Base-by-base conservation (phyloP, 441 rosid genomes). In the Euphorbia schlechtendalii region DNA sequence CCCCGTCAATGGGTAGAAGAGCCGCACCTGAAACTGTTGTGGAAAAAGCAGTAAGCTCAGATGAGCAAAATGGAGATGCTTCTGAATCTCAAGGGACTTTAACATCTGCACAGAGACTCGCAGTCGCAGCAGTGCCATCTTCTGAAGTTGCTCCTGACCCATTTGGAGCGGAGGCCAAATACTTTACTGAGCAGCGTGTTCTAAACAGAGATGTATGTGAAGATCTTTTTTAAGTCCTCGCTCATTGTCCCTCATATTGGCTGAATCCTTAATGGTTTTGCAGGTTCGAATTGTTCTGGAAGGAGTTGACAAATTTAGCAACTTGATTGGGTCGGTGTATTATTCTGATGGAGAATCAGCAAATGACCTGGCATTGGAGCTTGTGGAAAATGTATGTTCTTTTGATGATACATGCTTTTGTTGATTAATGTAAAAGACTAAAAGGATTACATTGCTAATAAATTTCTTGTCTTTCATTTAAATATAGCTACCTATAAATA, bases 231-330 rank as follows among this genome's bases (percentile, higher is more conserved):
- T 32, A 49, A 70, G 55, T 36, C 36, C 68, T 49, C 66, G 58
- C 58, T 15, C 15, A 25, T 28, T 20, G 56, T 56, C 58, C 69
- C 38, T 40, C 20, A 46, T 74, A 21, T 45, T 28, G 15, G 30
- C 76, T 74, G 69, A 80, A 46, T 63, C 71, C 53, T 62, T 43
- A 56, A 66, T 74, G 77, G 63, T 71, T 76, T 61, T 73, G 48
- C 68, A 95, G 99, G 97, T 95, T 32, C 97, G 99, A 21, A 82
- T 95, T 75, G 98, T 95, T 65, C 81, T 95, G 66, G 99, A 95
- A 84, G 98, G 98, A 24, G 94, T 86, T 64, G 99, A 95, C 78
- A 89, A 89, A 68, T 86, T 85, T 78, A 88, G 84, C 80, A 95
- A 89, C 76, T 77, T 95, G 86, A 86, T 95, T 73, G 98, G 99